Evolutionary conservation across 2,329 filamentous ascomycete genomes (phyloP).

Genomic region (Fusarium sp.): DNA sequence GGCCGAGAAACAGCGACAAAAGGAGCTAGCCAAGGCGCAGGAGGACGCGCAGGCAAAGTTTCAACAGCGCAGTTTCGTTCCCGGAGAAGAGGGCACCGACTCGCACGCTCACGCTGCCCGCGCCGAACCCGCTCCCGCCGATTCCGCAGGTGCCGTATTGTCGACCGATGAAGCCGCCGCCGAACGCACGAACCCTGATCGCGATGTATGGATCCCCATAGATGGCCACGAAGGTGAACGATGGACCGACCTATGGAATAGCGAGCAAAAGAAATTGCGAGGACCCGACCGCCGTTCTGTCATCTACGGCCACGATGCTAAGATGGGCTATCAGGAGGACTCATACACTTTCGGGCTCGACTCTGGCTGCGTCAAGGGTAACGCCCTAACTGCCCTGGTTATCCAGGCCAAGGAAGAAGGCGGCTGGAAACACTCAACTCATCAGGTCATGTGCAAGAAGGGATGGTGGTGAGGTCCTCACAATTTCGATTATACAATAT

Average conservation of each 20-base stretch:
- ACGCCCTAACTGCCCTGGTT: slow-evolving; percentile 78
- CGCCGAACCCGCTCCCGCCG: slow-evolving; percentile 1
- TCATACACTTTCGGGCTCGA: slow-evolving; percentile 87
- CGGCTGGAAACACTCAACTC: slow-evolving; percentile 48
- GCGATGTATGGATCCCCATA: slow-evolving; percentile 48
- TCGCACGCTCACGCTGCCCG: slow-evolving; percentile 3
- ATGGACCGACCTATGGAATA: slow-evolving; percentile 74
- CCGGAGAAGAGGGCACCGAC: not conserved
- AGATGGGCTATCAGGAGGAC: slow-evolving; percentile 67
- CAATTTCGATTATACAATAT: not conserved
- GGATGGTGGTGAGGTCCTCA: slow-evolving; percentile 26
- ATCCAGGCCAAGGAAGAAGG: slow-evolving; percentile 62
- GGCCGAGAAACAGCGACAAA: slow-evolving; percentile 31
- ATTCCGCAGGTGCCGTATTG: not conserved
- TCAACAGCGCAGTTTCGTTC: slow-evolving; percentile 9
- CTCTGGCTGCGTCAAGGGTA: slow-evolving; percentile 81
- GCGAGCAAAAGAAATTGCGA: slow-evolving; percentile 52
- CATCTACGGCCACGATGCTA: slow-evolving; percentile 88
- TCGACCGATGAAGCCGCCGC: not conserved
- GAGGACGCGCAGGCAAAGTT: slow-evolving; percentile 4
- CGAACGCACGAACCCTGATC: slow-evolving; percentile 39
- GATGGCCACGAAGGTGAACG: slow-evolving; percentile 63
- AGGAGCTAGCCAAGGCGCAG: slow-evolving; percentile 28
- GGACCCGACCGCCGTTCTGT: slow-evolving; percentile 66
- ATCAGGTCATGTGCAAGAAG: slow-evolving; percentile 54